Base-by-base conservation (phyloP, 2,329 filamentous ascomycete genomes). In the Ceratocystiopsis sp. region DNA sequence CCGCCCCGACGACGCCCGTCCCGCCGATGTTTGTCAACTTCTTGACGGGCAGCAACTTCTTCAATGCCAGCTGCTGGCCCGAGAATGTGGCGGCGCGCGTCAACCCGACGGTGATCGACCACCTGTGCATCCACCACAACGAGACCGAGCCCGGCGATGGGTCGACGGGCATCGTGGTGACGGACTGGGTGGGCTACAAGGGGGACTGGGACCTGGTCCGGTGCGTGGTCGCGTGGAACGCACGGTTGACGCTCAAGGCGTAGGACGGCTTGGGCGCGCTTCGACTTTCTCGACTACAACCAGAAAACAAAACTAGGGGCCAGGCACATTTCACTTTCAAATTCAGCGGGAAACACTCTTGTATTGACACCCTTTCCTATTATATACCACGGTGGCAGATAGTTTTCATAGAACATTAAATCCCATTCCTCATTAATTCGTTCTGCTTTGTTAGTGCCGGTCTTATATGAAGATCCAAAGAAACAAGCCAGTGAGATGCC, bases 151-250 rank as follows among this genome's bases (percentile, higher is more conserved):
- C 78, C 33, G 78, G 80, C 2, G 78, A 85, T 54, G 86, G 81
- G 25, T 72, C 76, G 7, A 93, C 87, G 1, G 91, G 91, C 4
- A 76, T 96, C 46, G 78, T 96, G 38, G 80, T 96, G 21, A 91
- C 82, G 48, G 91, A 98, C 60, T 95, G 84, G 84, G 87, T 95
- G 41, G 91, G 91, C 3, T 67, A 78, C 47, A 70, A 78, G 48
- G 86, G 80, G 1, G 82, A 96, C 61, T 98, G 89, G 89, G 86
- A 95, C 62, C 61, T 96, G 43, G 75, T 93, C 34, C 73, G 79
- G 49, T 83, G 84, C 60, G 80, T 95, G 53, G 79, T 96, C 8
- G 87, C 84, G 8, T 87, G 93, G 84, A 98, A 98, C 57, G 74
- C 80, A 19, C 80, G 67, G 48, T 54, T 79, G 47, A 68, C 75